Conservation (phyloP, 1,284 basidiomycete species). For the Omphalotus olearius region DNA sequence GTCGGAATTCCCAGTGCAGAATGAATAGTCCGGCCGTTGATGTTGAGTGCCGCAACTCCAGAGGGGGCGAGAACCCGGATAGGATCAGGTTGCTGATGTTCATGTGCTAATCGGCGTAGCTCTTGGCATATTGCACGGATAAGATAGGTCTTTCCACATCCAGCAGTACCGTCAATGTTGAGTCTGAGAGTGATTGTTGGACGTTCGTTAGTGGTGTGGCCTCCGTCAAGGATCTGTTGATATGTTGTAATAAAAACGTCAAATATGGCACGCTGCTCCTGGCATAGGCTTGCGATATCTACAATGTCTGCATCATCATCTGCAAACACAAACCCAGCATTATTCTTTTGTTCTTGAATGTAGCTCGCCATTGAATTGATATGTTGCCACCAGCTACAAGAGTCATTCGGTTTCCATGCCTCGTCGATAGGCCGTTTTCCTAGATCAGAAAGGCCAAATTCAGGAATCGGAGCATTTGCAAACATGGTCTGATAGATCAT, state of each 20-base stretch:
- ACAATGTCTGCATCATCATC: neutral
- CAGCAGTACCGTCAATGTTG: constrained; percentile 9
- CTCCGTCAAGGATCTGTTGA: neutral
- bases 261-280: too few species aligned
- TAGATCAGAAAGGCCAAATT: too few species aligned
- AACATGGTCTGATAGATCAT: too few species aligned
- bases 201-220: neutral
- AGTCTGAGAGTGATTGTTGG: neutral
- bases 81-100: neutral
- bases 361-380: too few species aligned
- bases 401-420: too few species aligned
- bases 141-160: constrained; percentile 10
- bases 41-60: neutral
- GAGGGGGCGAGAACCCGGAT: too few species aligned
- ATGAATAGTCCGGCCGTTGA: neutral
- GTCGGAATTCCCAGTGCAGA: neutral
- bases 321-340: neutral
- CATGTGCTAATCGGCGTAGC: too few species aligned
- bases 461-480: too few species aligned
- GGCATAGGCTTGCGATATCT: too few species aligned
- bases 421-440: too few species aligned
- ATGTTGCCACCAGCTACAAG: too few species aligned
- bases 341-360: too few species aligned
- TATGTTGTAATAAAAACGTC: neutral
- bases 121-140: constrained; percentile 3